phyloP scores from a whole-genome alignment of 257 asterid genomes.

The Solanum bukasovii region DNA sequence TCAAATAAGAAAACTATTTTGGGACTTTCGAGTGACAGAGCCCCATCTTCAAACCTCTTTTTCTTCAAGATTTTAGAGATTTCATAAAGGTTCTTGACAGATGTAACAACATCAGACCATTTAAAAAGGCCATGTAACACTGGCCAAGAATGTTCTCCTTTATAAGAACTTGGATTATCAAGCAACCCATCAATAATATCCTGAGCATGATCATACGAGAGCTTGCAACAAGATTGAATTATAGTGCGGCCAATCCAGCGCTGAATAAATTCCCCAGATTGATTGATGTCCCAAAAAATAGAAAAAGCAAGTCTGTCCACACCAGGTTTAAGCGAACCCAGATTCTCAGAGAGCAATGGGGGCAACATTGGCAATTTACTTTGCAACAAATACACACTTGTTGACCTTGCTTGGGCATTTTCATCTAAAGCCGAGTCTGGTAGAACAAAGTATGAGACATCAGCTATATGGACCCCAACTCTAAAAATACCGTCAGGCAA shows the following conservation, averaged over 20 bases:
- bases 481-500: slow-evolving; percentile 39
- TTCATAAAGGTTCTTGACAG: slow-evolving; percentile 50
- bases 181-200: slow-evolving; percentile 41
- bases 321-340: slow-evolving; percentile 84
- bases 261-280: slow-evolving; percentile 53
- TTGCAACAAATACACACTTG: not conserved
- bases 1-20: slow-evolving; percentile 56
- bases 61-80: slow-evolving; percentile 44
- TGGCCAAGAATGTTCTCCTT: not conserved
- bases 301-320: slow-evolving; percentile 79
- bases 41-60: slow-evolving; percentile 63
- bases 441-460: slow-evolving; percentile 69
- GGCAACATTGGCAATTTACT: slow-evolving; percentile 13
- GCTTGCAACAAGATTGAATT: slow-evolving; percentile 71
- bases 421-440: slow-evolving; percentile 67
- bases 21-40: slow-evolving; percentile 71
- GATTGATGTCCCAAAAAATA: slow-evolving; percentile 67
- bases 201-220: slow-evolving; percentile 85
- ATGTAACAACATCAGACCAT: slow-evolving; percentile 23
- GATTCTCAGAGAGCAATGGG: slow-evolving; percentile 56
- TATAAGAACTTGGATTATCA: slow-evolving; percentile 20
- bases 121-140: not conserved
- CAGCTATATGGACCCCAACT: slow-evolving; percentile 91
- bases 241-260: slow-evolving; percentile 83
- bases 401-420: slow-evolving; percentile 8